Percentiles rank a stretch among this genome's conserved stretches.
Evolutionary conservation across 2,329 filamentous ascomycete genomes (phyloP).

Genomic region (Westerdykella aurantiaca): DNA sequence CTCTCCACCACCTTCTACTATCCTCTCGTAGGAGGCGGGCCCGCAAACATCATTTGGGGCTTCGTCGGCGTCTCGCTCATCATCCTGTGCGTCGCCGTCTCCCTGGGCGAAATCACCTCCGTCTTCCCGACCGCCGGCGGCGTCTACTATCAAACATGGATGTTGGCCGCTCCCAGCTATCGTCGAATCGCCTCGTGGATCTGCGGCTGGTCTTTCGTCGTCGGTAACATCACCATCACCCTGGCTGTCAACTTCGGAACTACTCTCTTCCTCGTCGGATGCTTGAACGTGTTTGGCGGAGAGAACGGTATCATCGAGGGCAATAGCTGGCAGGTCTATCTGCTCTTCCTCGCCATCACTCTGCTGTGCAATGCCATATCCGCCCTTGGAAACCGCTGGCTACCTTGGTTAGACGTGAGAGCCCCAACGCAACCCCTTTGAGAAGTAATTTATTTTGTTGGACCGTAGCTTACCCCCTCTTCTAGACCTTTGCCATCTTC

Average conservation of each 20-base stretch:
- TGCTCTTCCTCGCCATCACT: slow-evolving; percentile 48
- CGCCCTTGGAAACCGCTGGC: slow-evolving; percentile 49
- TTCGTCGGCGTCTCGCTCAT: slow-evolving; percentile 64
- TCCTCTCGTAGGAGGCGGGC: slow-evolving; percentile 60
- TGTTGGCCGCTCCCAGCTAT: slow-evolving; percentile 58
- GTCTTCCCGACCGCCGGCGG: slow-evolving; percentile 70
- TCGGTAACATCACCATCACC: slow-evolving; percentile 77
- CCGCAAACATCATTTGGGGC: slow-evolving; percentile 66
- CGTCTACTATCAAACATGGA: slow-evolving; percentile 75
- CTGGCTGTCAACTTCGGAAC: slow-evolving; percentile 75
- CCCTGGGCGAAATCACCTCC: slow-evolving; percentile 68
- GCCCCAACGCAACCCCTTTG: slow-evolving; percentile 13
- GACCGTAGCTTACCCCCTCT: not conserved
- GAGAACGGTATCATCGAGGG: slow-evolving; percentile 43
- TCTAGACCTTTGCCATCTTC: slow-evolving; percentile 63
- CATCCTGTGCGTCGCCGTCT: slow-evolving; percentile 62
- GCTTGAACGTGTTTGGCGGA: slow-evolving; percentile 51
- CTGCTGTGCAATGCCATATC: slow-evolving; percentile 48
- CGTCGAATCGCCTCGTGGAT: slow-evolving; percentile 63
- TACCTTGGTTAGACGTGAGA: slow-evolving; percentile 61
- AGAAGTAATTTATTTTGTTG: slow-evolving; percentile 15
- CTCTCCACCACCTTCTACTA: slow-evolving; percentile 65
- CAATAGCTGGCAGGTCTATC: slow-evolving; percentile 43
- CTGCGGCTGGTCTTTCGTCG: slow-evolving; percentile 69
- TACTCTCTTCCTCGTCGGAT: slow-evolving; percentile 50